Evolutionary conservation across 371 early-diverging fungal species (phyloP).

Genomic region (Mortierella sp.): DNA sequence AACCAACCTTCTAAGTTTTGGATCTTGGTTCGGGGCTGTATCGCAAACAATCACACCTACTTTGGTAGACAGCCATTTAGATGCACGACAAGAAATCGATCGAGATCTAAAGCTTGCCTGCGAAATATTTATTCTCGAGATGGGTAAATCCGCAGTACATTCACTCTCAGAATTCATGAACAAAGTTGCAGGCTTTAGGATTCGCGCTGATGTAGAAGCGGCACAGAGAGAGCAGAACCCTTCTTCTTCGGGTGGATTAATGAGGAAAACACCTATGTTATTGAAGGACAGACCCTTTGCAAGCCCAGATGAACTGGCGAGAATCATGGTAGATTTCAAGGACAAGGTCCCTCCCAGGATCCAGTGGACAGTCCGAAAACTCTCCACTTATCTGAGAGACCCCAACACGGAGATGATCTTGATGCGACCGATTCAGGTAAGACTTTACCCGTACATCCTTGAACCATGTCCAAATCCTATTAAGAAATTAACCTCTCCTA

Average conservation of each 20-base stretch:
- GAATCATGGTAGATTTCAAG: conserved; percentile 61
- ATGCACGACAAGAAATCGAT: conserved; percentile 76
- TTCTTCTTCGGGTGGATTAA: conserved; percentile 28
- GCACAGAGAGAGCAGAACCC: conserved; percentile 45
- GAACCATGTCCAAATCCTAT: background rate
- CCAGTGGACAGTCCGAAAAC: conserved; percentile 64
- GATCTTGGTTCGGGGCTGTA: conserved; percentile 66
- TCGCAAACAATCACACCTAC: conserved; percentile 72
- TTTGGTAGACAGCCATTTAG: conserved; percentile 68
- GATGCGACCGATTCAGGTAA: conserved; percentile 78
- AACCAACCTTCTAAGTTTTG: conserved; percentile 51
- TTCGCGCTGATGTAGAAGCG: conserved; percentile 49
- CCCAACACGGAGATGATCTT: conserved; percentile 80
- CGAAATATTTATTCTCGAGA: conserved; percentile 81
- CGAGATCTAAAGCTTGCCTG: conserved; percentile 77
- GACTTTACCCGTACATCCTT: background rate
- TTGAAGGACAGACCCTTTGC: conserved; percentile 62
- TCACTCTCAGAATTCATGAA: conserved; percentile 77
- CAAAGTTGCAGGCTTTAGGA: conserved; percentile 66
- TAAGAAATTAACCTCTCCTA: background rate
- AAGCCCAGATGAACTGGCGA: conserved; percentile 55
- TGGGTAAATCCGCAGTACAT: conserved; percentile 72
- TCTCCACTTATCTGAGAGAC: conserved; percentile 82
- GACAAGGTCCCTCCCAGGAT: conserved; percentile 68
- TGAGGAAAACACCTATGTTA: conserved; percentile 39